phyloP scores from a whole-genome alignment of 345 rosid genomes.

The Linum lewisii region DNA sequence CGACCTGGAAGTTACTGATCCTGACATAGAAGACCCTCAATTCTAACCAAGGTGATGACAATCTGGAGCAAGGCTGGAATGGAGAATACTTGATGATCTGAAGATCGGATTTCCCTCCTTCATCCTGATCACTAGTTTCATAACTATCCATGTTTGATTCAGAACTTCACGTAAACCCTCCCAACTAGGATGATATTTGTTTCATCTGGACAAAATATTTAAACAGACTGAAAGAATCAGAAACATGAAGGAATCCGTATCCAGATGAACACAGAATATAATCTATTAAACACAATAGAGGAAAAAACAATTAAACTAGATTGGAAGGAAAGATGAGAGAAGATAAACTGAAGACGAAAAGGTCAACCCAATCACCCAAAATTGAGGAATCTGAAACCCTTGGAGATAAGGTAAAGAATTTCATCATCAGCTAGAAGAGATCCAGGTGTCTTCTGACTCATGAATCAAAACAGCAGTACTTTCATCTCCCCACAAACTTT shows the following conservation, averaged over 20 bases:
- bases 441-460: background rate
- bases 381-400: background rate
- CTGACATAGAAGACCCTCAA: slow-evolving; percentile 86
- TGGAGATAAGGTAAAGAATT: no score
- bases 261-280: background rate
- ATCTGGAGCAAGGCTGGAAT: slow-evolving; percentile 34
- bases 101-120: slow-evolving; percentile 24
- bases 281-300: no score
- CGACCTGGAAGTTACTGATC: slow-evolving; percentile 59
- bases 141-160: slow-evolving; percentile 41
- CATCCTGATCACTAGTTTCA: slow-evolving; percentile 34
- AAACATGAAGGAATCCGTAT: no score
- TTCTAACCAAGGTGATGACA: slow-evolving; percentile 52
- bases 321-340: background rate
- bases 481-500: background rate
- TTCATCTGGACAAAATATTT: slow-evolving; percentile 13
- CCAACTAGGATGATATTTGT: slow-evolving; percentile 13
- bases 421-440: background rate
- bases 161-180: slow-evolving; percentile 31
- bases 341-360: background rate
- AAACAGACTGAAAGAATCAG: background rate
- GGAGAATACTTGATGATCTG: slow-evolving; percentile 59
- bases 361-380: background rate
- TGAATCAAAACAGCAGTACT: background rate
- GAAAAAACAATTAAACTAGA: no score